These are phyloP conservation scores for Gossypium gossypioides DNA, from an alignment of 441 rosid species.

Conservation along the genomic window DNA sequence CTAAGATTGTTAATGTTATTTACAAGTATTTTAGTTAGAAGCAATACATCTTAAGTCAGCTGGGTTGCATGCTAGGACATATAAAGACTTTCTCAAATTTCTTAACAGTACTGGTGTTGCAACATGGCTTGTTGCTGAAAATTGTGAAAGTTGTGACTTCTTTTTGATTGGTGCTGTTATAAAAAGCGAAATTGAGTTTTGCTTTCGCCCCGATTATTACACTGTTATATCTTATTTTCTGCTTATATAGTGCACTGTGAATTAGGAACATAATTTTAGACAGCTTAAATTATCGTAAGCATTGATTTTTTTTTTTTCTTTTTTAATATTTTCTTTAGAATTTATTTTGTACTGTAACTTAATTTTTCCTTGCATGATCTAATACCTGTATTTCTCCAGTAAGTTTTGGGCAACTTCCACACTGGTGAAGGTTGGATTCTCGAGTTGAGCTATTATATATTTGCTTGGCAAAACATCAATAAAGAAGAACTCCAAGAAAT, in stretches of 20 bases:
- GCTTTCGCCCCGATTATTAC: neutral
- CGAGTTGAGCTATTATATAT: constrained; percentile 13
- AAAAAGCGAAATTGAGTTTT: neutral
- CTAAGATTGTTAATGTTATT: neutral
- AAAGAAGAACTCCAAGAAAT: constrained; percentile 26
- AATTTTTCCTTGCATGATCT: constrained; percentile 1
- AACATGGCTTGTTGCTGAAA: neutral
- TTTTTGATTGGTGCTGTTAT: neutral
- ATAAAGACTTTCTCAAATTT: neutral
- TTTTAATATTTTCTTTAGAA: neutral
- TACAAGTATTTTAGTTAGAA: neutral
- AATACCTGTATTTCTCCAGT: neutral
- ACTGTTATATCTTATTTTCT: neutral
- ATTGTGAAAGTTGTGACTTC: neutral
- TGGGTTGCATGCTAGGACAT: neutral
- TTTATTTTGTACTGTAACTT: neutral
- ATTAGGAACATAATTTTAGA: neutral
- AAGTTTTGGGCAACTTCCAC: constrained; percentile 18
- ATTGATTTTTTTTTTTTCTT: neutral
- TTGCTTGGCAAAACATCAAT: constrained; percentile 13
- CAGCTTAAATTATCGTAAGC: neutral
- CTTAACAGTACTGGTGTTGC: neutral
- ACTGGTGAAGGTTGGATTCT: constrained; percentile 16
- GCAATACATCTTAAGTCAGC: neutral
- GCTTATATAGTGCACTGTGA: neutral